phyloP scores from a whole-genome alignment of 78 protist genomes.

The Dictyostelium brefeldianum region DNA sequence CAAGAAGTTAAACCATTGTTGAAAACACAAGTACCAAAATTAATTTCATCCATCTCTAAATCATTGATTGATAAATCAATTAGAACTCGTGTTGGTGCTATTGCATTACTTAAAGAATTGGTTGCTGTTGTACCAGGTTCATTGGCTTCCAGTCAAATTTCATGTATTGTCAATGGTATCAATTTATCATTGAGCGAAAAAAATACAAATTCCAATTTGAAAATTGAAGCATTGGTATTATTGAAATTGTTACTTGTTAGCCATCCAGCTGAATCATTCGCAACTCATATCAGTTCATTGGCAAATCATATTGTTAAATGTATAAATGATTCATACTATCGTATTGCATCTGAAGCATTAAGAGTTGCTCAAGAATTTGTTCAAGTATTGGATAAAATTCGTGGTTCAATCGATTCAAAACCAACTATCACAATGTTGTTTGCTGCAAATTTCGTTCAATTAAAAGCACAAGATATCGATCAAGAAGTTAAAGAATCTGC shows the following conservation, averaged over 20 bases:
- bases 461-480: slow-evolving; percentile 92
- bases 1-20: slow-evolving; percentile 88
- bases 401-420: not conserved
- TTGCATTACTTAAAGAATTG: slow-evolving; percentile 78
- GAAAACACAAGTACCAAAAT: slow-evolving; percentile 61
- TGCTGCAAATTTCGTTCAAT: slow-evolving; percentile 65
- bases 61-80: slow-evolving; percentile 63
- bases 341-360: slow-evolving; percentile 89
- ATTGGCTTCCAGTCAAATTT: slow-evolving; percentile 30
- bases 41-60: slow-evolving; percentile 37
- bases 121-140: slow-evolving; percentile 56
- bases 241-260: slow-evolving; percentile 61
- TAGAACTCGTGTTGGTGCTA: slow-evolving; percentile 87
- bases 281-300: slow-evolving; percentile 30
- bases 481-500: slow-evolving; percentile 97
- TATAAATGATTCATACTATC: slow-evolving; percentile 90
- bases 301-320: slow-evolving; percentile 63
- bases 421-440: slow-evolving; percentile 46
- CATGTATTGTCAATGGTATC: slow-evolving; percentile 63
- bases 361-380: slow-evolving; percentile 87
- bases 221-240: slow-evolving; percentile 84
- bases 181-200: slow-evolving; percentile 58
- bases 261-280: slow-evolving; percentile 78
- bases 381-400: slow-evolving; percentile 36
- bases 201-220: slow-evolving; percentile 70